Base-by-base conservation (phyloP, 208 protist genomes). In the Acanthamoeba divionensis region DNA sequence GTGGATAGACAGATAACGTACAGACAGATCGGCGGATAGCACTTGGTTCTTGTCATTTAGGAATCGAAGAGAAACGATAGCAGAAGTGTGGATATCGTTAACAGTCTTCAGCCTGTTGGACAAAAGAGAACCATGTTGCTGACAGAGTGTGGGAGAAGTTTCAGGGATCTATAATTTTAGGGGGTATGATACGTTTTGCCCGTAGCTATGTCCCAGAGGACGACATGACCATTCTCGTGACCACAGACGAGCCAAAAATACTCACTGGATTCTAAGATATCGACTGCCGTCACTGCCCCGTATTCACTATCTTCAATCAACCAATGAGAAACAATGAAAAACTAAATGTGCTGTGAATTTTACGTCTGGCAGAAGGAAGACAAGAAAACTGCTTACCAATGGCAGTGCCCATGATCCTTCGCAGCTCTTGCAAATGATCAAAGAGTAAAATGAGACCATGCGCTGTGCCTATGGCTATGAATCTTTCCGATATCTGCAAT, bases 321-420 rank as follows among this genome's bases (percentile, higher is more conserved):
- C n/a, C n/a, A n/a, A n/a, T n/a, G n/a, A n/a, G n/a, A n/a, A n/a
- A n/a, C n/a, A n/a, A n/a, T n/a, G n/a, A n/a, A n/a, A n/a, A n/a
- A n/a, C n/a, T n/a, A n/a, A n/a, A n/a, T n/a, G n/a, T n/a, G n/a
- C n/a, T n/a, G n/a, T n/a, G n/a, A n/a, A n/a, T n/a, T n/a, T n/a
- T n/a, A n/a, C n/a, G n/a, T n/a, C n/a, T n/a, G n/a, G n/a, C n/a
- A n/a, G n/a, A n/a, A n/a, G n/a, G n/a, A n/a, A n/a, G n/a, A n/a
- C n/a, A n/a, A 24, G 41, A 80, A 45, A 52, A 21, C 15, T 4
- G 31, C 18, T 24, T 18, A 87, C 77, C 77, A 9, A 66, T 87
- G 77, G 77, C 63, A 18, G 77, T 87, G 48, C 77, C 77, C 48
- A 87, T 62, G n/a, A 87, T 87, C 29, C 77, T 50, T 45, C 67